Conservation (phyloP, 169 alveolate species). For the Plasmodium yoelii region DNA sequence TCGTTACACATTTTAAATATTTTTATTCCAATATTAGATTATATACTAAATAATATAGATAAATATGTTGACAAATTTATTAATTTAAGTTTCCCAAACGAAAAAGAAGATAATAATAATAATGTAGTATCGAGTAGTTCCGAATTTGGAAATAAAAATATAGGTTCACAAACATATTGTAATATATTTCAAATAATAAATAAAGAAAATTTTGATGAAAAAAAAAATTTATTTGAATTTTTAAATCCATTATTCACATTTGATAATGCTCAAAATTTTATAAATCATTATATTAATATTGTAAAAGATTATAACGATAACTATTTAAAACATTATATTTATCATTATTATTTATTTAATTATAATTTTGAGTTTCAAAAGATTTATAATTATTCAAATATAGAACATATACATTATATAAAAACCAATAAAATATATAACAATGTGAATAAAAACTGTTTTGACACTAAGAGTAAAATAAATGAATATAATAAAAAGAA, state of each 20-base stretch:
- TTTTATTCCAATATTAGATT: conserved; percentile 57
- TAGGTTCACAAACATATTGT: background rate
- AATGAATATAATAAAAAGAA: background rate
- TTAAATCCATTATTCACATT: conserved; percentile 34
- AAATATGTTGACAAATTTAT: conserved; percentile 29
- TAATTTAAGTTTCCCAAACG: conserved; percentile 7
- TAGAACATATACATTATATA: conserved; percentile 61
- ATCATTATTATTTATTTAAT: conserved; percentile 64
- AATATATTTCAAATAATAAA: conserved; percentile 1
- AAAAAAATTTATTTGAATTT: conserved; percentile 55
- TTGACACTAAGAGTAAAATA: background rate
- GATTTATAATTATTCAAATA: conserved; percentile 41
- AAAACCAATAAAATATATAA: background rate
- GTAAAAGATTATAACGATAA: conserved; percentile 48
- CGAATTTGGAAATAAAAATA: background rate
- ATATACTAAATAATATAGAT: conserved; percentile 47
- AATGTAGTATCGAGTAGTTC: no score
- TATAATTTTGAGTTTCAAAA: conserved; percentile 67
- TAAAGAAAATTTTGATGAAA: conserved; percentile 37
- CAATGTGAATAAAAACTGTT: background rate
- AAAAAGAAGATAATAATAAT: background rate
- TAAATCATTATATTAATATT: conserved; percentile 40
- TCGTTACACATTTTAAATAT: conserved; percentile 68
- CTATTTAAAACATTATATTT: conserved; percentile 62
- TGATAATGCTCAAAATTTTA: conserved; percentile 60